Percentiles rank a stretch among this genome's conserved stretches.
These are phyloP conservation scores for Beauveria brongniartii DNA, from an alignment of 2,329 filamentous ascomycete species.

Conservation along the genomic window DNA sequence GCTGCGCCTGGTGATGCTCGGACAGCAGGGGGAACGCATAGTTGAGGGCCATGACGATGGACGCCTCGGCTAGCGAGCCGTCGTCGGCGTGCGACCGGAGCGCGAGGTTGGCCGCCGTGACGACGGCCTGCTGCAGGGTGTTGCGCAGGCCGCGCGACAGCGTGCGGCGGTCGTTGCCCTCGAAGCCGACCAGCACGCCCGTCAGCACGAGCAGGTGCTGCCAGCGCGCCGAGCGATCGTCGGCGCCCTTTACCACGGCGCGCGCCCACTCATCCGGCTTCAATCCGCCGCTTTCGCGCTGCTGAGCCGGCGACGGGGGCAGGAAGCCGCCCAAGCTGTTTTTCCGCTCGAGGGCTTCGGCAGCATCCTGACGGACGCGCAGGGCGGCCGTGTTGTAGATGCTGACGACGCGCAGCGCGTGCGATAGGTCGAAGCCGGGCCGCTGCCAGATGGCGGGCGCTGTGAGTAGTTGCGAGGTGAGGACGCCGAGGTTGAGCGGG, in stretches of 20 bases:
- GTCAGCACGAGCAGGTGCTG: constrained; percentile 75
- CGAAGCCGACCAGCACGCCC: constrained; percentile 71
- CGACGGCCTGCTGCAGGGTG: constrained; percentile 65
- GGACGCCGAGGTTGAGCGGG: constrained; percentile 63
- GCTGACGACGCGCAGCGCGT: constrained; percentile 58
- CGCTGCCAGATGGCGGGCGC: constrained; percentile 63
- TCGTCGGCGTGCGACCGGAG: constrained; percentile 41
- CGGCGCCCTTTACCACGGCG: constrained; percentile 48
- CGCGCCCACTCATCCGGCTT: constrained; percentile 46
- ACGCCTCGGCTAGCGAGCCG: constrained; percentile 33
- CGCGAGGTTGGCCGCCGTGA: constrained; percentile 69
- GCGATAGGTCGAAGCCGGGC: constrained; percentile 48
- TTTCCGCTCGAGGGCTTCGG: constrained; percentile 27
- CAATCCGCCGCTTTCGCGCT: constrained; percentile 34
- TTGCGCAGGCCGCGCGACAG: constrained; percentile 55
- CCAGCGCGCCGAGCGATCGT: constrained; percentile 60
- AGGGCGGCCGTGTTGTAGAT: constrained; percentile 62
- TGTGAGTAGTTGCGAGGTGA: constrained; percentile 63
- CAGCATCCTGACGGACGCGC: constrained; percentile 42
- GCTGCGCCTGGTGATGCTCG: constrained; percentile 43
- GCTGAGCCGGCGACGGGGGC: constrained; percentile 7
- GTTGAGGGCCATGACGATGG: constrained; percentile 64
- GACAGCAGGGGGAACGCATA: constrained; percentile 68
- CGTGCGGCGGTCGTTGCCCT: constrained; percentile 53
- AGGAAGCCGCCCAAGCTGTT: constrained; percentile 13